Evolutionary conservation across 768 basidiomycete genomes (phyloP).

Genomic region (Leucocoprinus leucothites): DNA sequence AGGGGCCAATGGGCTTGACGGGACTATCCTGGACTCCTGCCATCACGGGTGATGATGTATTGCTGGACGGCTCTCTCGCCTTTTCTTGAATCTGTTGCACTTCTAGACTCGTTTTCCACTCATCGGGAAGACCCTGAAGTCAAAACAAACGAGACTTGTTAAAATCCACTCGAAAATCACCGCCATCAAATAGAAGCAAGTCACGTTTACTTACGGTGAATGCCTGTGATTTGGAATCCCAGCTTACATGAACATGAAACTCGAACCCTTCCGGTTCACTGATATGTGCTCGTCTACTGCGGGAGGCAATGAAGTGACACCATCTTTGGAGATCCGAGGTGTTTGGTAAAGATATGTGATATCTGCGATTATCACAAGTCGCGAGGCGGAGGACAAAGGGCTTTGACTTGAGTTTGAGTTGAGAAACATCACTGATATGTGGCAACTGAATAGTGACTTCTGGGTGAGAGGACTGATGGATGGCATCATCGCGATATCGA

Average conservation of each 20-base stretch:
- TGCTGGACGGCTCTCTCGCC: neutral
- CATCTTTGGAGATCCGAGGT: slow-evolving; percentile 10
- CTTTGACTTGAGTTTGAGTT: slow-evolving; percentile 12
- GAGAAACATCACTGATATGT: slow-evolving; percentile 13
- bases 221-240: slow-evolving; percentile 8
- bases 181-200: neutral
- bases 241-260: slow-evolving; percentile 12
- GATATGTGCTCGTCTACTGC: slow-evolving; percentile 8
- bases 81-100: neutral
- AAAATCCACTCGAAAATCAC: neutral
- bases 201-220: slow-evolving; percentile 6
- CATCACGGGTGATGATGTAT: neutral
- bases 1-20: slow-evolving; percentile 5
- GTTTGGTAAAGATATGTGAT: slow-evolving; percentile 12
- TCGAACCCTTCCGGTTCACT: slow-evolving; percentile 7
- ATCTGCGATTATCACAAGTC: slow-evolving; percentile 9
- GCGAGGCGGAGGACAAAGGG: slow-evolving; percentile 11
- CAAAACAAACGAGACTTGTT: neutral
- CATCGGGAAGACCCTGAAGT: slow-evolving; percentile 10
- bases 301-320: slow-evolving; percentile 4
- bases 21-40: neutral
- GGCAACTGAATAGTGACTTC: slow-evolving; percentile 10
- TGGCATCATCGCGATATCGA: slow-evolving; percentile 2
- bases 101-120: slow-evolving; percentile 12
- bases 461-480: slow-evolving; percentile 9